These are phyloP conservation scores for Silene vulgaris DNA, from an alignment of 179 eudicot genomes.

Conservation along the genomic window DNA sequence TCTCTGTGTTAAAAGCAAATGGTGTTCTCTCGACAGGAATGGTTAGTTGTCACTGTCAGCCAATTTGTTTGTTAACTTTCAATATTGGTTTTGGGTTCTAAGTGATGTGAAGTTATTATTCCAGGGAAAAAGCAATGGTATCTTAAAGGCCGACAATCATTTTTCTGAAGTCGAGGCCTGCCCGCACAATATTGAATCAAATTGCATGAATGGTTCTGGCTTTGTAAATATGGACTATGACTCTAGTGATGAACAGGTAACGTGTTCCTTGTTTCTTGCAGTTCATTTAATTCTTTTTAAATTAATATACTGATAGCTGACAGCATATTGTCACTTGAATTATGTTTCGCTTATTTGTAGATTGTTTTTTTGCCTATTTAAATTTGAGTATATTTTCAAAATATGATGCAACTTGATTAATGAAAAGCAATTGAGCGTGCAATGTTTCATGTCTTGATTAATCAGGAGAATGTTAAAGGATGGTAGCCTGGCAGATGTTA, in stretches of 20 bases:
- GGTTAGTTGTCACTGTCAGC: conserved; percentile 66
- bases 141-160: conserved; percentile 35
- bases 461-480: conserved; percentile 1
- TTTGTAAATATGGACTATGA: conserved; percentile 41
- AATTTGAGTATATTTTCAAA: neutral
- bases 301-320: neutral
- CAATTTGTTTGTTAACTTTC: conserved; percentile 45
- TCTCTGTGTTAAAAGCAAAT: conserved; percentile 28
- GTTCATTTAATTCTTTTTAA: conserved; percentile 16
- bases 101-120: conserved; percentile 27
- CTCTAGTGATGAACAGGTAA: conserved; percentile 76
- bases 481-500: conserved; percentile 13
- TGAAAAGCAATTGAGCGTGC: neutral
- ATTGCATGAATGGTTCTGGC: conserved; percentile 31
- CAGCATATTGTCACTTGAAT: neutral
- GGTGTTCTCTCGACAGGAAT: conserved; percentile 28
- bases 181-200: conserved; percentile 25
- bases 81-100: conserved; percentile 22
- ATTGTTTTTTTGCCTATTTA: neutral
- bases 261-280: neutral
- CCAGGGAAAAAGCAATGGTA: conserved; percentile 66
- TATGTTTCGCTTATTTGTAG: neutral
- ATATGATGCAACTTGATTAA: neutral
- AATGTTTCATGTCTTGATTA: neutral
- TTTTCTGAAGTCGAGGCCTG: conserved; percentile 32